Base-by-base conservation (phyloP, 352 stramenopile species). In the Blastocystis sp. region DNA sequence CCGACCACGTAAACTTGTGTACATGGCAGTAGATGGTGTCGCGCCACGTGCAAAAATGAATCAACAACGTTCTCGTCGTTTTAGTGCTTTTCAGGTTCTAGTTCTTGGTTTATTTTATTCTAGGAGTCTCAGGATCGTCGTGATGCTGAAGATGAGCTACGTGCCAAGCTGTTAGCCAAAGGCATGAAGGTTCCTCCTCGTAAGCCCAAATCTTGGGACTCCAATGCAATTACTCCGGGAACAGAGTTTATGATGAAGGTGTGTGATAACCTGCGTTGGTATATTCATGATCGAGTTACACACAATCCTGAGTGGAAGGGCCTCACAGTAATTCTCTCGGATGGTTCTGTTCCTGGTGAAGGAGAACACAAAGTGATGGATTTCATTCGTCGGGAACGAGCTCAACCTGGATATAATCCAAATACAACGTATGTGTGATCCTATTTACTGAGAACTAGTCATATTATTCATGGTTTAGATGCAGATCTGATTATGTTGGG, bases 311-410 rank as follows among this genome's bases (percentile, higher is more conserved):
- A 90, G 11, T 99, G 96, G 95, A 94, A 96, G 88, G 92, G 93
- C 43, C 92, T 98, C 57, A 97, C 96, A 87, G 93, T 98, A 0
- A 94, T 99, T 51, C 94, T 99, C 56, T 97, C 93, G 51, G 97
- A 98, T 88, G 95, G 95, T 0, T 94, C 92, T 59, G 92, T 98
- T 57, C 96, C 96, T 0, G 97, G 97, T n/a, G 97, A 99, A 91
- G 97, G 97, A 42, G 97, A 99, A 89, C 97, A 99, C 91, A 99
- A 99, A 89, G 95, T 99, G 58, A 99, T 99, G 95, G 89, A 95
- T 61, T 98, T 97, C 90, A 93, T 99, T 57, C 93, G 97, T 65
- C 90, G 93, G 46, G 93, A 98, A 89, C 91, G 96, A 14, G 93
- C 91, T 32, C 94, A 98, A 90, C 92, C 93, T 29, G 95, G 93